A percentile compares a stretch with the other conserved stretches of the same genome.
These are phyloP conservation scores for Septoria petroselini DNA, from an alignment of 2,329 filamentous ascomycete species.

Conservation along the genomic window DNA sequence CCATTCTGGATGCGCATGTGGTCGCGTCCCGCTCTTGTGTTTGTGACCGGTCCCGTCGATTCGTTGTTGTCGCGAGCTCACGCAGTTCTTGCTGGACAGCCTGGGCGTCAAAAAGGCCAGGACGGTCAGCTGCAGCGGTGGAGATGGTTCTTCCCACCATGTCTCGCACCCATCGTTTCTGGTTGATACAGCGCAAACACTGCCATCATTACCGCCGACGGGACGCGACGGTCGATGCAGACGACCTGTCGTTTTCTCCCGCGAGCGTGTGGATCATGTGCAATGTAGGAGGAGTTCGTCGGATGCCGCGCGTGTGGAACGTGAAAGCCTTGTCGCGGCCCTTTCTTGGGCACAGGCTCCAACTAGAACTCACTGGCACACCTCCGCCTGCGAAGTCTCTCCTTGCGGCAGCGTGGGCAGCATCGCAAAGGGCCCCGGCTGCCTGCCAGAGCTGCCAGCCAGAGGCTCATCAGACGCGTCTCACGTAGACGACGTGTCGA, in stretches of 20 bases:
- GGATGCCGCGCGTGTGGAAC: no score
- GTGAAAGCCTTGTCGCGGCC: background rate
- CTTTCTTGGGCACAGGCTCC: background rate
- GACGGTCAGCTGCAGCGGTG: background rate
- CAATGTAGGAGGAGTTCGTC: no score
- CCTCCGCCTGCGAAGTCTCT: background rate
- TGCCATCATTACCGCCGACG: no score
- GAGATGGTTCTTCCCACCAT: background rate
- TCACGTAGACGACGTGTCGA: no score
- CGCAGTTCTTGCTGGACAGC: background rate
- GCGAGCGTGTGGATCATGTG: no score
- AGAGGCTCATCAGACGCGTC: no score
- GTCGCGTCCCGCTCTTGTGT: background rate
- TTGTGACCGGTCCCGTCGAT: background rate
- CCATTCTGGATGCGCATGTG: conserved; percentile 11
- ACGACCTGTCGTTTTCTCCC: no score
- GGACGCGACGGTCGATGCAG: no score
- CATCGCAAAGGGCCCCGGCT: background rate
- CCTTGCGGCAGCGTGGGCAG: no score
- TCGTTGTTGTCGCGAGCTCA: background rate
- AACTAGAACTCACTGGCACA: background rate
- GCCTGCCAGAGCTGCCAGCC: background rate
- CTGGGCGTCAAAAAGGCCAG: background rate
- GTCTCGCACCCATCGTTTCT: no score
- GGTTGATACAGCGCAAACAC: no score